A percentile compares a stretch with the other conserved stretches of the same genome.
Evolutionary conservation across 805 yeast species (phyloP).

Genomic region (Wickerhamiella domercqiae): DNA sequence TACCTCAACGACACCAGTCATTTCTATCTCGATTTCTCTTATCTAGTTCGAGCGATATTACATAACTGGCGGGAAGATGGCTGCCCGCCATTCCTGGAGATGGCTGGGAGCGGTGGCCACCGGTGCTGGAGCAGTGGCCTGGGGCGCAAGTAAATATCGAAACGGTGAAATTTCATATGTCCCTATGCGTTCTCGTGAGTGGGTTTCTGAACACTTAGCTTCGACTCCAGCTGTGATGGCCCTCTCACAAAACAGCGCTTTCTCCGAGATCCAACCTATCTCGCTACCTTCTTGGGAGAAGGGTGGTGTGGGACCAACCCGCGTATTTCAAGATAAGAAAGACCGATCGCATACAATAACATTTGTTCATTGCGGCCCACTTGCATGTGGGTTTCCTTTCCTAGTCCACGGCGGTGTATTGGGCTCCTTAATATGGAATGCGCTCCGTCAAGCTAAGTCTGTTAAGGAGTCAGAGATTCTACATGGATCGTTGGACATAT

Average conservation of each 20-base stretch:
- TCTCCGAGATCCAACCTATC: constrained; percentile 28
- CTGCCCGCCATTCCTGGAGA: too few relatives aligned
- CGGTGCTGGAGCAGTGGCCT: neutral
- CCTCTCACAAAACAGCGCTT: constrained; percentile 28
- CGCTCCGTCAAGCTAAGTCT: constrained; percentile 44
- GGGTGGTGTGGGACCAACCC: constrained; percentile 67
- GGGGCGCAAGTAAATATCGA: neutral
- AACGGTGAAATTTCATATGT: constrained; percentile 5
- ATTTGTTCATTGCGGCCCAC: constrained; percentile 61
- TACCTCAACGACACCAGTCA: too few relatives aligned
- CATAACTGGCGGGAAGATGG: too few relatives aligned
- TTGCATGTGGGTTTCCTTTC: constrained; percentile 74
- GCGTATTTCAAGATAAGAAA: constrained; percentile 48
- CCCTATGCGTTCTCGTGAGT: constrained; percentile 5
- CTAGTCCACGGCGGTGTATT: constrained; percentile 79
- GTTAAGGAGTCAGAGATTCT: constrained; percentile 10
- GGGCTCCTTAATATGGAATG: constrained; percentile 59
- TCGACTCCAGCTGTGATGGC: constrained; percentile 36
- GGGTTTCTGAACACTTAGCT: constrained; percentile 5
- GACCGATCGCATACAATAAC: constrained; percentile 45
- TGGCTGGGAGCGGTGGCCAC: neutral
- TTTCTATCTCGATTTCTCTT: too few relatives aligned
- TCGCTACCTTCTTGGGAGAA: constrained; percentile 15
- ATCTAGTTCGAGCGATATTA: too few relatives aligned
- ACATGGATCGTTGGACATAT: constrained; percentile 22